phyloP scores from a whole-genome alignment of 305 asterid species.

The Fraxinus albicans region DNA sequence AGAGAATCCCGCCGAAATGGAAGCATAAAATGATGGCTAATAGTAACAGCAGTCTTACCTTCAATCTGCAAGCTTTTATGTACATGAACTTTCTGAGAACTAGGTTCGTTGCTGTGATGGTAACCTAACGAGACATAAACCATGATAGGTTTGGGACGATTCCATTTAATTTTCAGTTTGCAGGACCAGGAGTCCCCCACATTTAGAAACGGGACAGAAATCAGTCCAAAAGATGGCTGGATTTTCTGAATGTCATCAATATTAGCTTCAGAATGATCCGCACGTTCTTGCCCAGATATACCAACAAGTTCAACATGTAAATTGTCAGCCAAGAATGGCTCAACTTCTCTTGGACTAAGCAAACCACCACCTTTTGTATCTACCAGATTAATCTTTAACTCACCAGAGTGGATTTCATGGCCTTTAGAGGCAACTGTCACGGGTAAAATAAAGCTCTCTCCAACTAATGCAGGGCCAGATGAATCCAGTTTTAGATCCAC shows the following conservation, averaged over 20 bases:
- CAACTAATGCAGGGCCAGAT: slow-evolving; percentile 88
- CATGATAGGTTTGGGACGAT: slow-evolving; percentile 96
- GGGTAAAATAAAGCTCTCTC: slow-evolving; percentile 83
- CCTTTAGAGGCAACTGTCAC: slow-evolving; percentile 84
- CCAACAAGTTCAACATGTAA: slow-evolving; percentile 93
- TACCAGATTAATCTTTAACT: slow-evolving; percentile 89
- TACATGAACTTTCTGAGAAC: slow-evolving; percentile 78
- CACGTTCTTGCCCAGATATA: slow-evolving; percentile 48
- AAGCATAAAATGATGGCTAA: slow-evolving; percentile 75
- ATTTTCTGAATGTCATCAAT: slow-evolving; percentile 70
- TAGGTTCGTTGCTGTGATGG: slow-evolving; percentile 49
- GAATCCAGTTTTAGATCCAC: slow-evolving; percentile 80
- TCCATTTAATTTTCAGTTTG: slow-evolving; percentile 90
- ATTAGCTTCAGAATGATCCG: slow-evolving; percentile 41
- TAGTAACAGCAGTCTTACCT: slow-evolving; percentile 75
- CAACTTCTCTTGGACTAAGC: slow-evolving; percentile 94
- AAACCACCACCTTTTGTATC: slow-evolving; percentile 96
- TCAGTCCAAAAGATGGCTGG: slow-evolving; percentile 93
- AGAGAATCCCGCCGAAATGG: slow-evolving; percentile 84
- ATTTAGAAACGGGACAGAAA: slow-evolving; percentile 75
- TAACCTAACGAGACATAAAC: slow-evolving; percentile 92
- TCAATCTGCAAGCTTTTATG: slow-evolving; percentile 96
- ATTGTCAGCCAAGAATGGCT: slow-evolving; percentile 71
- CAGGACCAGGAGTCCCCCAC: slow-evolving; percentile 86
- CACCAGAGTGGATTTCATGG: slow-evolving; percentile 86